Conservation (phyloP, 768 basidiomycete genomes). For the Cantharellus cinnabarinus region DNA sequence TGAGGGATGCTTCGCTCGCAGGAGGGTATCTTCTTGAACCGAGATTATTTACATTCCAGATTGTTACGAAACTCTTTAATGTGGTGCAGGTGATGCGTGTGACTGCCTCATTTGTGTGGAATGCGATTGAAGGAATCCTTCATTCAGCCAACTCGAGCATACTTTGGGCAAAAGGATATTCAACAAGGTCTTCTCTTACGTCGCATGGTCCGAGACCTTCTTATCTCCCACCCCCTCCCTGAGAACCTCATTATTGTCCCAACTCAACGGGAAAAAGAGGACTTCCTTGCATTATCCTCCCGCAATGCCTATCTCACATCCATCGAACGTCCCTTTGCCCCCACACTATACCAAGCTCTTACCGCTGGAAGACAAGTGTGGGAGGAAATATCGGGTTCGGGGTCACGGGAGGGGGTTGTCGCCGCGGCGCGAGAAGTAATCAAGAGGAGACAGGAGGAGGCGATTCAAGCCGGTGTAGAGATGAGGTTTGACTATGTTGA, state of each 20-base stretch:
- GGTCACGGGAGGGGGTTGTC: slow-evolving; percentile 16
- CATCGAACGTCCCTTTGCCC: slow-evolving; percentile 41
- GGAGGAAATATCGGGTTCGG: slow-evolving; percentile 23
- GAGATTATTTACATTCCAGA: neutral
- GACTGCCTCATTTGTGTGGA: neutral
- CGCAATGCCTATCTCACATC: slow-evolving; percentile 65
- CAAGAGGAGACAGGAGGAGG: neutral
- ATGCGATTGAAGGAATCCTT: neutral
- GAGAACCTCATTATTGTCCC: slow-evolving; percentile 70
- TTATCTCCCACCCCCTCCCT: slow-evolving; percentile 55
- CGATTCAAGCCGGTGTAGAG: slow-evolving; percentile 21
- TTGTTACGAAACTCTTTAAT: slow-evolving; percentile 91
- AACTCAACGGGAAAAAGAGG: slow-evolving; percentile 44
- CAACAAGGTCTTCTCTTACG: slow-evolving; percentile 83
- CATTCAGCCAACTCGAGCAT: slow-evolving; percentile 65
- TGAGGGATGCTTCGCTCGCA: neutral
- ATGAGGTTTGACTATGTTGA: slow-evolving; percentile 66
- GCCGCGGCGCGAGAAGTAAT: slow-evolving; percentile 10
- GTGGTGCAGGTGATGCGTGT: slow-evolving; percentile 47
- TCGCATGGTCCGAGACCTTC: slow-evolving; percentile 55
- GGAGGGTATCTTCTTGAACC: neutral
- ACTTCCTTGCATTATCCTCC: slow-evolving; percentile 72
- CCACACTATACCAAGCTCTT: slow-evolving; percentile 49
- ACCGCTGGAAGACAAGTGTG: slow-evolving; percentile 35
- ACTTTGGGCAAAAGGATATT: slow-evolving; percentile 97